phyloP scores from a whole-genome alignment of 2,329 filamentous ascomycete genomes.

The Metarhizium brunneum region DNA sequence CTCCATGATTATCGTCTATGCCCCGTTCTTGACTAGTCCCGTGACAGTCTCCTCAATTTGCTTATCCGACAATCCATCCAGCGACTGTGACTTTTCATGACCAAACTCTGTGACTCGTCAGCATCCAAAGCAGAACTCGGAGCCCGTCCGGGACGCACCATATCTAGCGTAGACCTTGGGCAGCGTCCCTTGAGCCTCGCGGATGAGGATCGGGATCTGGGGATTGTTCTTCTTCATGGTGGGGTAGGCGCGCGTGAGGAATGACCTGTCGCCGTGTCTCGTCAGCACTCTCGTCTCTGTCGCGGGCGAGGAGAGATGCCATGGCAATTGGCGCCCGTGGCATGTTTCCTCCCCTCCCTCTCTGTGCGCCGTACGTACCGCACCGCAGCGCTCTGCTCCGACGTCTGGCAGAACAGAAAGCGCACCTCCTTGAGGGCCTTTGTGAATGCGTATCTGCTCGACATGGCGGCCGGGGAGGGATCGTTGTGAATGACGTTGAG shows the following conservation, averaged over 20 bases:
- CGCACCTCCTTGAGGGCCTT: slow-evolving; percentile 88
- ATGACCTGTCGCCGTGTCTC: slow-evolving; percentile 51
- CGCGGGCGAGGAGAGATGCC: background rate
- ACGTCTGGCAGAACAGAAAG: slow-evolving; percentile 94
- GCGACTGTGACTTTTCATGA: slow-evolving; percentile 45
- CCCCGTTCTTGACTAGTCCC: slow-evolving; percentile 37
- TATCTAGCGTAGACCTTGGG: slow-evolving; percentile 90
- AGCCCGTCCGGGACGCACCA: slow-evolving; percentile 40
- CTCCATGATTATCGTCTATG: background rate
- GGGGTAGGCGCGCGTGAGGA: slow-evolving; percentile 84
- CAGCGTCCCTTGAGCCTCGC: slow-evolving; percentile 77
- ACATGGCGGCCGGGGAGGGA: slow-evolving; percentile 53
- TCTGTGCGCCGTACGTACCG: slow-evolving; percentile 48
- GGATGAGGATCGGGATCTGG: slow-evolving; percentile 83
- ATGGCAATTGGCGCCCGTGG: background rate
- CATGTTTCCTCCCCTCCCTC: no score
- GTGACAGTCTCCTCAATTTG: slow-evolving; percentile 52
- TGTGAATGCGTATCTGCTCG: slow-evolving; percentile 84
- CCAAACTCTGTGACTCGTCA: slow-evolving; percentile 35
- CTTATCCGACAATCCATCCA: slow-evolving; percentile 51
- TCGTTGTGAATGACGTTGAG: background rate
- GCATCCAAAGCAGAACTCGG: background rate
- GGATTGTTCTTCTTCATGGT: slow-evolving; percentile 99
- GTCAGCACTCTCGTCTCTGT: background rate
- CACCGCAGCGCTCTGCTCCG: slow-evolving; percentile 78